Percentiles rank a stretch among this genome's conserved stretches.
Conservation (phyloP, 2,329 filamentous ascomycete genomes). For the Podosphaera fusca region DNA sequence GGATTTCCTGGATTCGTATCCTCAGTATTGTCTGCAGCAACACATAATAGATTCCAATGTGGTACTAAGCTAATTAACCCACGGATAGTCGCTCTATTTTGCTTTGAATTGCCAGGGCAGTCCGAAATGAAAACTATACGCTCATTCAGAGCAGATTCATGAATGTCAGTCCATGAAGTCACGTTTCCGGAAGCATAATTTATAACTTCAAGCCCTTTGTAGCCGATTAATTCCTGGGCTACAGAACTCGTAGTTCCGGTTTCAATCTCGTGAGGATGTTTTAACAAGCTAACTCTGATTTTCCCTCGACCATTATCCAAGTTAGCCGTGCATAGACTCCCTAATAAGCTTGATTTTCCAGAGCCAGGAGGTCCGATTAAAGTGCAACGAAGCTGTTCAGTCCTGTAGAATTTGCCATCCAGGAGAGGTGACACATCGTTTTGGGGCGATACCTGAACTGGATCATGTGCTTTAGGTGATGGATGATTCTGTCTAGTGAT, state of each 20-base stretch:
- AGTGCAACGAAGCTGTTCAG: slow-evolving; percentile 61
- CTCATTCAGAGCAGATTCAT: slow-evolving; percentile 48
- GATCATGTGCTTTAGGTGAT: neutral
- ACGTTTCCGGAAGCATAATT: slow-evolving; percentile 78
- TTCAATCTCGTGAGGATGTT: slow-evolving; percentile 78
- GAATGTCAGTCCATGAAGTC: slow-evolving; percentile 85
- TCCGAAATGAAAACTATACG: slow-evolving; percentile 76
- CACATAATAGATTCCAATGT: slow-evolving; percentile 76
- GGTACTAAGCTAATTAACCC: slow-evolving; percentile 90
- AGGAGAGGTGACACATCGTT: slow-evolving; percentile 1
- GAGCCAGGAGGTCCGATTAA: slow-evolving; percentile 74
- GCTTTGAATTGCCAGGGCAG: slow-evolving; percentile 75
- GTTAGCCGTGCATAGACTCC: slow-evolving; percentile 67
- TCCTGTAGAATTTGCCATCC: neutral
- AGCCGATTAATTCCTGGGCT: slow-evolving; percentile 81
- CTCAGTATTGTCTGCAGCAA: slow-evolving; percentile 42
- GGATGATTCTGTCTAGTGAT: neutral
- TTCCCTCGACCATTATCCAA: slow-evolving; percentile 84
- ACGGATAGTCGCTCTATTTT: slow-evolving; percentile 67
- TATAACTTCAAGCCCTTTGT: slow-evolving; percentile 37
- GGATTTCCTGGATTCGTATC: slow-evolving; percentile 37
- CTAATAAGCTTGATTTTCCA: slow-evolving; percentile 78
- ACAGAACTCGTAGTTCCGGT: slow-evolving; percentile 89
- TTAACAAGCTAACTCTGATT: slow-evolving; percentile 67
- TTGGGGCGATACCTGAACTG: neutral